phyloP scores from a whole-genome alignment of 2,329 filamentous ascomycete genomes.

The Neofusicoccum sp. region DNA sequence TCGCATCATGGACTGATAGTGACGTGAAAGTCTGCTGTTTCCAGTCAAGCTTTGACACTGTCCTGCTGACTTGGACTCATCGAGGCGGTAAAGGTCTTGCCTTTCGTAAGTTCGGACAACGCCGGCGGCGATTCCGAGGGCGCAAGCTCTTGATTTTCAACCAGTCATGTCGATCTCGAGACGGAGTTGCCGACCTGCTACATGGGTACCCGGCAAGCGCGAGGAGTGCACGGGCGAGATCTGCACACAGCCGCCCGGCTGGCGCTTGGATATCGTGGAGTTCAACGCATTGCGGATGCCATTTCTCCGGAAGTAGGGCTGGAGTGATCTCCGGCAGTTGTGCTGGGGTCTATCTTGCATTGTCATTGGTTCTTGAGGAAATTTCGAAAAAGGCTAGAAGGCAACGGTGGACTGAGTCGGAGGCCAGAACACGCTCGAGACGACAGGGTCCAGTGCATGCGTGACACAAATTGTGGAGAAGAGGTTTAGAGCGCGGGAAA shows the following conservation, averaged over 20 bases:
- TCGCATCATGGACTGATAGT: not conserved
- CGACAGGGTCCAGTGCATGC: too few species aligned
- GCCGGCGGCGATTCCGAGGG: not conserved
- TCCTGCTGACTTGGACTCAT: not conserved
- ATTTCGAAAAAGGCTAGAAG: too few species aligned
- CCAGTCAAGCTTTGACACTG: too few species aligned
- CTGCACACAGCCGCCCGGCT: not conserved
- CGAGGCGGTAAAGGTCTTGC: not conserved
- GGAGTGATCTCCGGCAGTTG: not conserved
- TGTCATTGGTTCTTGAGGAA: too few species aligned
- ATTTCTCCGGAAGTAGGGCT: not conserved
- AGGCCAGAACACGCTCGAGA: too few species aligned
- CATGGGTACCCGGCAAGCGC: not conserved
- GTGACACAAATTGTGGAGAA: too few species aligned
- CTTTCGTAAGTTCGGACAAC: not conserved
- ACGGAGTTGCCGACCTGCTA: constrained; percentile 5
- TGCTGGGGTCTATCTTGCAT: too few species aligned
- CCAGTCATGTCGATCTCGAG: not conserved
- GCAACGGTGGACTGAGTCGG: too few species aligned
- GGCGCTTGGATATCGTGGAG: not conserved
- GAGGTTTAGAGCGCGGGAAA: too few species aligned
- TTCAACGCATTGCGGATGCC: not conserved
- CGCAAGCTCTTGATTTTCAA: not conserved
- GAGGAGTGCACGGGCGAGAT: constrained; percentile 9
- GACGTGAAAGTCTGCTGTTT: too few species aligned